Percentiles rank a stretch among this genome's conserved stretches.
phyloP scores from a whole-genome alignment of 331 rosid genomes.

The Dryas integrifolia region DNA sequence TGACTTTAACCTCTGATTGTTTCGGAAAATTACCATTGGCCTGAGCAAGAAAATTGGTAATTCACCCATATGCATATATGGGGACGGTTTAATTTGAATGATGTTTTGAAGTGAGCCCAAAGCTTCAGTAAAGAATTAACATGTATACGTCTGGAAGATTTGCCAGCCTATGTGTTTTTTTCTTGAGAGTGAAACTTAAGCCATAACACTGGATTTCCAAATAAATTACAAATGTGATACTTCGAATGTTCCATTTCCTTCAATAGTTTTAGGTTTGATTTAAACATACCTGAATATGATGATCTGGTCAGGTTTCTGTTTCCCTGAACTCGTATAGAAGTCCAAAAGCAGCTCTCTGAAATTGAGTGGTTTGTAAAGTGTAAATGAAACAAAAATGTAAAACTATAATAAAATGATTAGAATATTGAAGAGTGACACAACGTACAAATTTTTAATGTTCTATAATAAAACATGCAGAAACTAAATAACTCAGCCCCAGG shows the following conservation, averaged over 20 bases:
- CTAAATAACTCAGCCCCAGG: background rate
- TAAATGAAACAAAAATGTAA: background rate
- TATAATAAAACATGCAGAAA: background rate
- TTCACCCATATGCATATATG: background rate
- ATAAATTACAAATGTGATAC: background rate
- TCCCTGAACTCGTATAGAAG: slow-evolving; percentile 69
- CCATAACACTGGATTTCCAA: background rate
- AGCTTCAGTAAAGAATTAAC: background rate
- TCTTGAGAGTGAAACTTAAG: too few species aligned
- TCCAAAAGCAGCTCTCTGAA: slow-evolving; percentile 79
- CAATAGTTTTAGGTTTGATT: background rate
- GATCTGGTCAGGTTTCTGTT: slow-evolving; percentile 71
- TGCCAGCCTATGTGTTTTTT: too few species aligned
- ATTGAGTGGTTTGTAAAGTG: slow-evolving; percentile 6
- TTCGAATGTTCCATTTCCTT: background rate
- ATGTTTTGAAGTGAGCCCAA: background rate
- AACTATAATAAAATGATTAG: background rate
- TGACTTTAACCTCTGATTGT: too few species aligned
- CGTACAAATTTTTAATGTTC: background rate
- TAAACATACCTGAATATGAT: slow-evolving; percentile 72
- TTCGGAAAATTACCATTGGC: too few species aligned
- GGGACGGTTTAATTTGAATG: background rate
- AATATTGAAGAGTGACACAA: background rate
- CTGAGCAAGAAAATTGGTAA: background rate
- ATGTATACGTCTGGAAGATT: background rate